These are phyloP conservation scores for Tulasnella sp. DNA, from an alignment of 768 basidiomycete species.

Conservation along the genomic window DNA sequence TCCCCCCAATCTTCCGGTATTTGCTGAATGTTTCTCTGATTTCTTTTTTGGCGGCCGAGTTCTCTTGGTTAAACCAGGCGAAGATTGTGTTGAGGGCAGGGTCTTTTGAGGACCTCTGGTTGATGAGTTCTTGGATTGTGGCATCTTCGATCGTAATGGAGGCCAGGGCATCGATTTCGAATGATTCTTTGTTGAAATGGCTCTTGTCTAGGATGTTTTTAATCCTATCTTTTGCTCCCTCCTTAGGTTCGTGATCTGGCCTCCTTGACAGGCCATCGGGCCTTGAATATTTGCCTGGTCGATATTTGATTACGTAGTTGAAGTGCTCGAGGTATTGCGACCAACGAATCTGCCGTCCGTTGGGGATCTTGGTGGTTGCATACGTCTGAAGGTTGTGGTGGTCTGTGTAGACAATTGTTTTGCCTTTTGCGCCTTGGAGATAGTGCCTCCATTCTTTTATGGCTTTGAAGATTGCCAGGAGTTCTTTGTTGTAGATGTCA, in stretches of 20 bases:
- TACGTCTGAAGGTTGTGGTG: neutral
- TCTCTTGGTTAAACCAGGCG: no score
- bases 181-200: neutral
- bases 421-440: neutral
- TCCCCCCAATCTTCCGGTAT: no score
- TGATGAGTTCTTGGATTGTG: no score
- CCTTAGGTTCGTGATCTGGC: neutral
- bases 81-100: no score
- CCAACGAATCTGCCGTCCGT: neutral
- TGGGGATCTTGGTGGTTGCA: neutral
- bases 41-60: no score
- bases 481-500: conserved; percentile 3
- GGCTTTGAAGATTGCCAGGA: neutral
- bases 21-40: no score
- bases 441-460: neutral
- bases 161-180: neutral
- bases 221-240: neutral
- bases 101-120: no score
- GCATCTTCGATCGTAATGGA: no score
- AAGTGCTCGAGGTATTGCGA: neutral
- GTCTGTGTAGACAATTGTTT: neutral
- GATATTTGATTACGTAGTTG: neutral
- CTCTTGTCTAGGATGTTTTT: neutral
- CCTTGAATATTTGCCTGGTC: neutral
- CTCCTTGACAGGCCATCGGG: neutral